Base-by-base conservation (phyloP, 2,329 filamentous ascomycete genomes). In the Diaporthe citrichinensis region DNA sequence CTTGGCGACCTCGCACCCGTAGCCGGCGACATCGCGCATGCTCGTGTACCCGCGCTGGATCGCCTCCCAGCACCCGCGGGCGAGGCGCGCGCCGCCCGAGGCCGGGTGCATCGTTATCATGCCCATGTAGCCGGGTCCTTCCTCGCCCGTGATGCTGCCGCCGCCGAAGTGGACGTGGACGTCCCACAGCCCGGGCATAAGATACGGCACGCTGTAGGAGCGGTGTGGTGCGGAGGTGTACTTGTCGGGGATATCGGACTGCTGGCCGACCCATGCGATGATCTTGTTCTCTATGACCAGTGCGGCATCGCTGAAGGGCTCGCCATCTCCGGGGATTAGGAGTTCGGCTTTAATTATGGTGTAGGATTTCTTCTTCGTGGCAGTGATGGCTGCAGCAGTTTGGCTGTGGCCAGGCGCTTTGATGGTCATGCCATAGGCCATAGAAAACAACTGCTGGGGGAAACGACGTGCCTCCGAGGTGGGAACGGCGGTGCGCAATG, bases 41-140 rank as follows among this genome's bases (percentile, higher is more conserved):
- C 82, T 84, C 9, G 83, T 84, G 77, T 83, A 84, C 0, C 82
- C 83, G 12, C 84, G 82, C 80, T 85, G 83, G 8, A 86, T 74
- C 0, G 84, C 82, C 74, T 83, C 81, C 82, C 83, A 84, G 78
- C 84, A 84, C 7, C 82, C 79, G 69, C 79, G 79, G 0, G 83
- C 78, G 4, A 84, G 78, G 0, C 81, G 78, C 3, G 84, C 84
- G 23, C 84, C 84, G 23, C 78, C 77, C 0, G 78, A 74, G 2
- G 81, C 81, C 1, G 84, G 84, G 71, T 84, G 81, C 51, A 80
- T 77, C 28, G 77, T 67, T 58, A 83, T 58, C 31, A 81, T 74
- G 17, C 74, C 62, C 4, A 77, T 67, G n/a, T 75, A 77, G 44
- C 78, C 74, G 8, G 76, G 77, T 4, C 74, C 72, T 34, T 77